A percentile compares a stretch with the other conserved stretches of the same genome.
phyloP scores from a whole-genome alignment of 2,329 filamentous ascomycete species.

The Phialophora expanda region DNA sequence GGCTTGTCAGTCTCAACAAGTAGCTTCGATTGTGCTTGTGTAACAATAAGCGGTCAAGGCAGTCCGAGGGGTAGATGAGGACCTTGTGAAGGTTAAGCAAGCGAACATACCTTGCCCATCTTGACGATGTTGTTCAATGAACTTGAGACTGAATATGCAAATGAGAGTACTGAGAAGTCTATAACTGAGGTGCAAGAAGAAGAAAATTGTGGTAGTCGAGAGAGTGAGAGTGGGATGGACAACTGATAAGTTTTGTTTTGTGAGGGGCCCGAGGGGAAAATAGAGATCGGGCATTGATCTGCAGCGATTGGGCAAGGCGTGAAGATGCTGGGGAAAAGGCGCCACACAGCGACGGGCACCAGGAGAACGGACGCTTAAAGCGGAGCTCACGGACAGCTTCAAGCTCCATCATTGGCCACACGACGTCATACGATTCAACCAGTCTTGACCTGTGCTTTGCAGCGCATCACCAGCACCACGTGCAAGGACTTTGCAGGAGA shows the following conservation, averaged over 20 bases:
- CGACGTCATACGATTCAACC: conserved; percentile 8
- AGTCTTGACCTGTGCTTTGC: neutral
- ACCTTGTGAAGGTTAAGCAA: neutral
- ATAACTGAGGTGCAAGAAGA: conserved; percentile 17
- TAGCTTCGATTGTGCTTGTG: conserved; percentile 17
- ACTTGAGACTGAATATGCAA: conserved; percentile 10
- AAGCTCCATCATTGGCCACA: conserved; percentile 11
- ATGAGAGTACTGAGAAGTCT: conserved; percentile 11
- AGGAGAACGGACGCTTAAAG: neutral
- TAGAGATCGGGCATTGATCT: conserved; percentile 12
- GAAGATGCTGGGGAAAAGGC: neutral
- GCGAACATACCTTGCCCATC: conserved; percentile 31
- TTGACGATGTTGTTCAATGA: conserved; percentile 20
- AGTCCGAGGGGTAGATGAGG: conserved; percentile 12
- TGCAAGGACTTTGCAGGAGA: neutral
- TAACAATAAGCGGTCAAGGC: conserved; percentile 7
- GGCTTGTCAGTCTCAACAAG: conserved; percentile 17
- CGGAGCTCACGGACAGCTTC: conserved; percentile 2
- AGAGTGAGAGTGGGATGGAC: conserved; percentile 16
- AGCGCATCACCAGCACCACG: conserved; percentile 14
- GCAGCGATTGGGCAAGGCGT: conserved; percentile 12
- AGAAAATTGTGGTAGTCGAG: conserved; percentile 12
- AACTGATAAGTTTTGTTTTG: conserved; percentile 20
- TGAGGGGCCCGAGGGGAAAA: neutral
- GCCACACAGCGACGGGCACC: neutral